Percentiles rank a stretch among this genome's conserved stretches.
Conservation (phyloP, 176 grass and related monocot species). For the Oryza brachyantha region DNA sequence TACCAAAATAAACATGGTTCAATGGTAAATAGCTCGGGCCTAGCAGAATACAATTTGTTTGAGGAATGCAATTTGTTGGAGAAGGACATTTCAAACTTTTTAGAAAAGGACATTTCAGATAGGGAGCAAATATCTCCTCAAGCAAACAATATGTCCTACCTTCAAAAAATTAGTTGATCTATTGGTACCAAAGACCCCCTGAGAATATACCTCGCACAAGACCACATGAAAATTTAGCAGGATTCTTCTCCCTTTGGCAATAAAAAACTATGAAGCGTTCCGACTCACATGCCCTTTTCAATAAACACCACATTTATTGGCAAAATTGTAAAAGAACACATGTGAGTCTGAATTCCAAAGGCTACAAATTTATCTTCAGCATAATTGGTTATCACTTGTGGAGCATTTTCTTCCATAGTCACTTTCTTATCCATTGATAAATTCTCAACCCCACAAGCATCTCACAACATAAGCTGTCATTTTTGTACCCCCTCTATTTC, state of each 20-base stretch:
- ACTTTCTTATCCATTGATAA: background rate
- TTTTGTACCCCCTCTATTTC: too few relatives aligned
- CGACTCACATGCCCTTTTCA: background rate
- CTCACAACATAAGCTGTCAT: too few relatives aligned
- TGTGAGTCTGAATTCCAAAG: too few relatives aligned
- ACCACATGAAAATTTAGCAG: background rate
- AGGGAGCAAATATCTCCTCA: too few relatives aligned
- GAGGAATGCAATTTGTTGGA: too few relatives aligned
- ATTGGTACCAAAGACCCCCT: background rate
- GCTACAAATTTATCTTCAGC: background rate
- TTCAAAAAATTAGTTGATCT: background rate
- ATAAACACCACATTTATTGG: background rate
- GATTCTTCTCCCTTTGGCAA: background rate
- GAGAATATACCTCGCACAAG: constrained; percentile 29
- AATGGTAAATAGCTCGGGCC: too few relatives aligned
- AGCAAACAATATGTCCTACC: too few relatives aligned
- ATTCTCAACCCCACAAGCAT: background rate
- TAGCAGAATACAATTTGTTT: too few relatives aligned
- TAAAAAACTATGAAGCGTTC: background rate
- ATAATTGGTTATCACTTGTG: background rate
- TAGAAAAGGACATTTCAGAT: too few relatives aligned
- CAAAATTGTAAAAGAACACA: background rate
- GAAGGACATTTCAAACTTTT: too few relatives aligned
- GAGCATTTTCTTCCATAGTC: background rate
- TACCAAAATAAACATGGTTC: too few relatives aligned